These are phyloP conservation scores for Pochonia chlamydosporia DNA, from an alignment of 2,329 filamentous ascomycete species.

Conservation along the genomic window DNA sequence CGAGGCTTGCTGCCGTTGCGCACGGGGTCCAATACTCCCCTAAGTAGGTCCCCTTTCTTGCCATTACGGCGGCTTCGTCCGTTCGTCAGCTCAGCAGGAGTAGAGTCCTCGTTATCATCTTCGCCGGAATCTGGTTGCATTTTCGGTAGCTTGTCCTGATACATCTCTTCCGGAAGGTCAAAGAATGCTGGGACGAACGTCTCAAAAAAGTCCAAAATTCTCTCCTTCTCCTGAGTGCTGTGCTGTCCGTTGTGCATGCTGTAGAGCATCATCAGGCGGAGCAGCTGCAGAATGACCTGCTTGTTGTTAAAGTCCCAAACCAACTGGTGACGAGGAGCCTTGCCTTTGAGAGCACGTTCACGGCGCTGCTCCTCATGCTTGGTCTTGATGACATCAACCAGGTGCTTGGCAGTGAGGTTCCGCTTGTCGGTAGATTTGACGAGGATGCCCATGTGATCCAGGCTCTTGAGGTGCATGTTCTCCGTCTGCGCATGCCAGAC, in stretches of 20 bases:
- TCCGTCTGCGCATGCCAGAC: conserved; percentile 97
- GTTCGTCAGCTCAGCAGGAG: conserved; percentile 65
- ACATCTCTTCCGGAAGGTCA: conserved; percentile 63
- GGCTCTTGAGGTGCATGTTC: conserved; percentile 88
- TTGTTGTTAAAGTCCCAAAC: conserved; percentile 68
- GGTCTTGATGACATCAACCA: conserved; percentile 85
- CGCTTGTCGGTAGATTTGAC: conserved; percentile 88
- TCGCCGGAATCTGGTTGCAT: conserved; percentile 66
- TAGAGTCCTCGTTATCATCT: conserved; percentile 70
- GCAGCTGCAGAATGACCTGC: conserved; percentile 57
- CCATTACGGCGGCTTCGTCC: conserved; percentile 63
- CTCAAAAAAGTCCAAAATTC: conserved; percentile 70
- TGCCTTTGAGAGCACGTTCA: conserved; percentile 56
- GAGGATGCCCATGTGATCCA: conserved; percentile 93
- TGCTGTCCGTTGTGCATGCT: conserved; percentile 64
- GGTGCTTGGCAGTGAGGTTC: conserved; percentile 81
- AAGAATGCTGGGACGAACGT: conserved; percentile 73
- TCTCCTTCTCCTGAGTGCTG: conserved; percentile 66
- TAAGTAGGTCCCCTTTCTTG: conserved; percentile 75
- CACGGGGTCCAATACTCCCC: conserved; percentile 76
- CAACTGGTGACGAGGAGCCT: conserved; percentile 65
- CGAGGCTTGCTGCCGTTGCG: conserved; percentile 66
- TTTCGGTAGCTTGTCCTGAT: conserved; percentile 61
- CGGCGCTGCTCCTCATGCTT: conserved; percentile 88
- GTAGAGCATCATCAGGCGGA: conserved; percentile 59